Evolutionary conservation across 805 yeast species (phyloP).

Genomic region (Metschnikowia continentalis): DNA sequence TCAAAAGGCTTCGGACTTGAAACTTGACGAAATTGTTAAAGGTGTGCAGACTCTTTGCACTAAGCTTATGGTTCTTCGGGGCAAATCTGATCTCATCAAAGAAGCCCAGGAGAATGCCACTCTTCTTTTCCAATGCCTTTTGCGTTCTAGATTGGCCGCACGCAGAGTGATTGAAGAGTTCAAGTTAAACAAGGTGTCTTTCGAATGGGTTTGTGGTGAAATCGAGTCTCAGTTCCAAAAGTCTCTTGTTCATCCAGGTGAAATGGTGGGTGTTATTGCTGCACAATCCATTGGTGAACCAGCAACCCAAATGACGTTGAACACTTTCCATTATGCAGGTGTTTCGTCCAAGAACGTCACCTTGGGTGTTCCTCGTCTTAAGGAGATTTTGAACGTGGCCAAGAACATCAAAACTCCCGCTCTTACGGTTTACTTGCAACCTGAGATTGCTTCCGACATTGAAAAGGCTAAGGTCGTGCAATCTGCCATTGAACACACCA

Average conservation of each 20-base stretch:
- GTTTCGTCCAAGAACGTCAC: slow-evolving; percentile 99
- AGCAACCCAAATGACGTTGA: slow-evolving; percentile 96
- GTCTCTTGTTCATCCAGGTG: slow-evolving; percentile 93
- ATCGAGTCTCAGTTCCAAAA: slow-evolving; percentile 90
- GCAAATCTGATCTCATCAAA: slow-evolving; percentile 61
- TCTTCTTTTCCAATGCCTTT: slow-evolving; percentile 79
- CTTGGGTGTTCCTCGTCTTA: slow-evolving; percentile 98
- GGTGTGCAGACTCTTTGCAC: slow-evolving; percentile 68
- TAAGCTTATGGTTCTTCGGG: slow-evolving; percentile 75
- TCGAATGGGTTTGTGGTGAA: slow-evolving; percentile 95
- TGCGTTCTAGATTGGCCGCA: slow-evolving; percentile 87
- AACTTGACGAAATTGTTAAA: slow-evolving; percentile 71
- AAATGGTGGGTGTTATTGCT: slow-evolving; percentile 96
- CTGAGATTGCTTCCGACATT: slow-evolving; percentile 78
- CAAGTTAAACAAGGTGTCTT: slow-evolving; percentile 76
- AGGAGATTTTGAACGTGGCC: slow-evolving; percentile 97
- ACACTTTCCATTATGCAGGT: slow-evolving; percentile 97
- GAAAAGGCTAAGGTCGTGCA: slow-evolving; percentile 93
- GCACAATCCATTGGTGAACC: slow-evolving; percentile 99
- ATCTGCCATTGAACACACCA: slow-evolving; percentile 95
- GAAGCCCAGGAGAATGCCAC: slow-evolving; percentile 96
- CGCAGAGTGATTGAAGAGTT: slow-evolving; percentile 91
- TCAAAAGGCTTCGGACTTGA: slow-evolving; percentile 83
- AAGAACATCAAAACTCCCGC: slow-evolving; percentile 99
- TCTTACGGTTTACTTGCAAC: slow-evolving; percentile 83